These are phyloP conservation scores for Neurospora discreta DNA, from an alignment of 495 filamentous ascomycete genomes.

Conservation along the genomic window DNA sequence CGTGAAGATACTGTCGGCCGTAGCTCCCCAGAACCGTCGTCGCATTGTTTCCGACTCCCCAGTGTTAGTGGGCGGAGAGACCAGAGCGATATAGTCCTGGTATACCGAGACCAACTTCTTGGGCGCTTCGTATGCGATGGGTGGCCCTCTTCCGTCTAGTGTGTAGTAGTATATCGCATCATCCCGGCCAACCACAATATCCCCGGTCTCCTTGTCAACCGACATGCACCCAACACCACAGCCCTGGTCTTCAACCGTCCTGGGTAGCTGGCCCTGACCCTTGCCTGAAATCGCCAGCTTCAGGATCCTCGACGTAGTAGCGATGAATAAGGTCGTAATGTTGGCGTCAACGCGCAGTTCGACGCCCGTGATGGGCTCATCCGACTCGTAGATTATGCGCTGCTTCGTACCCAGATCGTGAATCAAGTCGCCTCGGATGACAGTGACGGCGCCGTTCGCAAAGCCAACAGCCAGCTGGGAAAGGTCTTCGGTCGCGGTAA, in stretches of 20 bases:
- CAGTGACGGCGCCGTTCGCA: slow-evolving; percentile 86
- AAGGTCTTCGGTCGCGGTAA: slow-evolving; percentile 73
- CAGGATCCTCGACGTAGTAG: slow-evolving; percentile 81
- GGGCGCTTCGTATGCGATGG: slow-evolving; percentile 78
- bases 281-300: slow-evolving; percentile 76
- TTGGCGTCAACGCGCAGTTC: slow-evolving; percentile 56
- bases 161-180: slow-evolving; percentile 95
- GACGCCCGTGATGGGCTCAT: slow-evolving; percentile 90
- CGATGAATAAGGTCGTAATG: slow-evolving; percentile 72
- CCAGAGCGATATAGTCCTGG: slow-evolving; percentile 76
- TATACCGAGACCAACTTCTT: slow-evolving; percentile 76
- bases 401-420: slow-evolving; percentile 95
- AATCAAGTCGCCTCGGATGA: slow-evolving; percentile 88
- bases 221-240: slow-evolving; percentile 92
- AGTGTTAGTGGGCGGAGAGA: slow-evolving; percentile 56
- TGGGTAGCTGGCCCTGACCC: slow-evolving; percentile 80
- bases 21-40: slow-evolving; percentile 50
- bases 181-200: slow-evolving; percentile 81
- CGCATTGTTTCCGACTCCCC: slow-evolving; percentile 44
- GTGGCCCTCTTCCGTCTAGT: slow-evolving; percentile 70
- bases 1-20: slow-evolving; percentile 63
- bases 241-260: slow-evolving; percentile 76
- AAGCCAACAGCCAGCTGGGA: slow-evolving; percentile 92
- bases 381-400: slow-evolving; percentile 89
- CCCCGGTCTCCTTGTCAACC: slow-evolving; percentile 61